Base-by-base conservation (phyloP, 129 eudicot species). In the Artemisia annua region DNA sequence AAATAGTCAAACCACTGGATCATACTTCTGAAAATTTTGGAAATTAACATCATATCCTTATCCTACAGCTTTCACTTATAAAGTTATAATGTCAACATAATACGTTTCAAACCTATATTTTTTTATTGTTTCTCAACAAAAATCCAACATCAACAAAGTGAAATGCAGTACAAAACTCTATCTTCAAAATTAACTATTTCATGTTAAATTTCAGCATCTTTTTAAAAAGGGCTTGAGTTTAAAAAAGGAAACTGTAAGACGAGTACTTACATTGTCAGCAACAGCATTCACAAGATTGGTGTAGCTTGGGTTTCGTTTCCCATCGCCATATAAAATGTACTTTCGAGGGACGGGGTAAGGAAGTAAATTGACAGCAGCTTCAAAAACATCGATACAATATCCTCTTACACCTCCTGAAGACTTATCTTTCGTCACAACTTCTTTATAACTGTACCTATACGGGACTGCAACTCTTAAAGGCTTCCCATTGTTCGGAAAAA, bases 401-500 rank as follows among this genome's bases (percentile, higher is more conserved):
- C 99, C 99, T 69, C 84, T 75, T 17, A 82, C 97, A 58, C 97
- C 96, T 18, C 72, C 73, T 2, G 96, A 86, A 44, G 89, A 84
- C 67, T 86, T 80, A 76, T 83, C 99, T 83, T 88, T 86, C 18
- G 88, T 74, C 24, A 86, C 89, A 69, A 90, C 80, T 61, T 87
- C 92, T 44, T 83, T 81, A 71, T 75, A 94, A 81, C 87, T 88
- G 56, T 83, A 85, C 55, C 97, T 82, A 39, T 87, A 76, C 16
- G 99, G 99, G 7, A 94, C 99, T 1, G 96, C 97, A 70, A 94
- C 90, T 20, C 80, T 76, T 67, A 94, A 67, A 51, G 97, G 88
- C 81, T 81, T 88, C 49, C 99, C 99, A 48, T 90, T 94, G 44
- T 90, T 85, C 4, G 99, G 97, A 43, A 94, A 94, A 67, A 94